Evolutionary conservation across 176 grass and related monocot species (phyloP), one percentile per base, ranked within the genome.

Genomic region (Dactylis glomerata): DNA sequence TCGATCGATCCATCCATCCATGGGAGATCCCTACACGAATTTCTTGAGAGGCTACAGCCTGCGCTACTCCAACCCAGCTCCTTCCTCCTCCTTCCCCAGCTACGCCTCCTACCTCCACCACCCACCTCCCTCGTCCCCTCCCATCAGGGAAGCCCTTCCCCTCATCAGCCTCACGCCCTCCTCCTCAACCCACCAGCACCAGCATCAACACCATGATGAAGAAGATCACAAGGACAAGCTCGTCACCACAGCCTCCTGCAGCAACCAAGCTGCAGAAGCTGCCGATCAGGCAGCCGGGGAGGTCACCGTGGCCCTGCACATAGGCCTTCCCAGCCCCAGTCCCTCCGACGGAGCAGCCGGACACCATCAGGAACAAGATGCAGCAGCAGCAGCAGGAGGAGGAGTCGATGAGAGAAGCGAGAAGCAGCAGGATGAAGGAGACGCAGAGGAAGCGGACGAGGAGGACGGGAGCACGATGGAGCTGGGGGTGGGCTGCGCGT

Each of bases 241-340:
- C 20, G 10, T 20, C 70, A 26, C 86, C 28, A 3, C 75, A 11
- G 20, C 73, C 41, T 28, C 58, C 57, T 68, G 59, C 72, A 76
- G 47, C 49, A 22, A 76, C 75, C 55, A 67, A 0, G 31, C 47
- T 17, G 4, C 47, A 30, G 72, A 75, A 75, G 40, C 19, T 27
- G 58, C 28, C 11, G 83, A 89, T 70, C 66, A 85, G 23, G 86
- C 63, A 49, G 90, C 70, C 70, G 42, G 67, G 5, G 87, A 81
- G 59, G 90, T 94, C 78, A 94, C 90, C 8, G 93, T 95, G 34
- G 88, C 90, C 61, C 62, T 95, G 65, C 90, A 95, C 80, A 95
- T 95, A 45, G 93, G 93, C 47, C 93, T 95, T 17, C 93, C 93
- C 32, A 90, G 87, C 59, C 87, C 82, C 68, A 54, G 89, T 34